Evolutionary conservation across 129 eudicot genomes (phyloP).

Genomic region (Solidago caesia): DNA sequence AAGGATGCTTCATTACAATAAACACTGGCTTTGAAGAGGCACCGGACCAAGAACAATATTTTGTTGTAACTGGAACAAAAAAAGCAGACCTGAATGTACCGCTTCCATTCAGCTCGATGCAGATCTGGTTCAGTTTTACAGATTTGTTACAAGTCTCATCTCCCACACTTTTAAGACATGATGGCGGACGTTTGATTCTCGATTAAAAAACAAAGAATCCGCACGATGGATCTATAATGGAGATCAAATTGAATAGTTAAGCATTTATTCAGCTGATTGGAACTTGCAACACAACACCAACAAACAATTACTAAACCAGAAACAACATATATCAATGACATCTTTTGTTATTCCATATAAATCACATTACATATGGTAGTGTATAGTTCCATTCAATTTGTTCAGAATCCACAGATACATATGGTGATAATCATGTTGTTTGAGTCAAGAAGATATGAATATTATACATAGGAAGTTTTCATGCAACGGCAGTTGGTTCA

Average conservation of each 20-base stretch:
- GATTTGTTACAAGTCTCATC: neutral
- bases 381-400: slow-evolving; percentile 13
- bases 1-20: too few relatives aligned
- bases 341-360: neutral
- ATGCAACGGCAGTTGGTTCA: slow-evolving; percentile 16
- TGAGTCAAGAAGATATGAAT: neutral
- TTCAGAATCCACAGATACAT: slow-evolving; percentile 21
- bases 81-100: too few relatives aligned
- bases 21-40: too few relatives aligned
- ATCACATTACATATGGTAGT: slow-evolving; percentile 1
- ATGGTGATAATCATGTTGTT: slow-evolving; percentile 2
- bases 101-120: neutral
- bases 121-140: neutral
- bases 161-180: neutral
- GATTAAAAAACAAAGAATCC: too few relatives aligned
- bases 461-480: neutral
- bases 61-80: too few relatives aligned
- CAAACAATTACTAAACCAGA: neutral
- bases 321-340: neutral
- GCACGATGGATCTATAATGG: too few relatives aligned
- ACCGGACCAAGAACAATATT: too few relatives aligned
- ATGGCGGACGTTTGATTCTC: too few relatives aligned
- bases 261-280: neutral
- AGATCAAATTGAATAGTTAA: neutral
- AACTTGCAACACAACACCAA: neutral